Evolutionary conservation across 257 asterid genomes (phyloP).

Genomic region (Plantago ovata): DNA sequence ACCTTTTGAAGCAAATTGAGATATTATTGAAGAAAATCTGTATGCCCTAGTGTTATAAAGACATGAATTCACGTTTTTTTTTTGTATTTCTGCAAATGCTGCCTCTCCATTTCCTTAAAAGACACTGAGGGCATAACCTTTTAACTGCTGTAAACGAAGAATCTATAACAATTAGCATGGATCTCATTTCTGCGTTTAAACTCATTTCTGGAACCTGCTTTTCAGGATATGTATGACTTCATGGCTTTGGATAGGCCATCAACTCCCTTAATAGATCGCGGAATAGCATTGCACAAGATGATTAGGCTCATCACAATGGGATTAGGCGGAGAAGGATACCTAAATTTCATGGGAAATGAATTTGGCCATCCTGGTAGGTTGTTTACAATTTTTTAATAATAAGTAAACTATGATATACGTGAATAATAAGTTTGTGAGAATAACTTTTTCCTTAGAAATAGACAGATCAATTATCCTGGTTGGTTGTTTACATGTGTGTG

Average conservation of each 20-base stretch:
- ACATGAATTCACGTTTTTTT: no score
- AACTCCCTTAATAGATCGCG: constrained; percentile 89
- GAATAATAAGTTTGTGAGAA: constrained; percentile 1
- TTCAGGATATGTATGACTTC: constrained; percentile 98
- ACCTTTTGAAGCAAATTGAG: constrained; percentile 4
- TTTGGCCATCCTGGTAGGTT: constrained; percentile 96
- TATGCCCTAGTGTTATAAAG: not conserved
- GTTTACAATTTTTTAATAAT: constrained; percentile 13
- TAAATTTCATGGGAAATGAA: constrained; percentile 99
- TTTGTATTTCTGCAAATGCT: not conserved
- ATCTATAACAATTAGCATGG: no score
- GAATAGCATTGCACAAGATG: constrained; percentile 98
- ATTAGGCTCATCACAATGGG: constrained; percentile 97
- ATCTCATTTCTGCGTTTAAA: constrained; percentile 8
- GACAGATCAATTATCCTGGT: not conserved
- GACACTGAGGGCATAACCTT: no score
- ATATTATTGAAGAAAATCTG: not conserved
- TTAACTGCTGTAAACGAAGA: no score
- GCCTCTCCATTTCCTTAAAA: no score
- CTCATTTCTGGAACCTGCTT: constrained; percentile 19
- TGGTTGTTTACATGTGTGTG: no score
- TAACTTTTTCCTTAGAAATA: constrained; percentile 7
- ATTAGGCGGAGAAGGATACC: constrained; percentile 98
- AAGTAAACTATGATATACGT: constrained; percentile 10
- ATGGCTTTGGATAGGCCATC: constrained; percentile 95